These are phyloP conservation scores for Pascua sp. DNA, from an alignment of 1,284 basidiomycete species.

Conservation along the genomic window DNA sequence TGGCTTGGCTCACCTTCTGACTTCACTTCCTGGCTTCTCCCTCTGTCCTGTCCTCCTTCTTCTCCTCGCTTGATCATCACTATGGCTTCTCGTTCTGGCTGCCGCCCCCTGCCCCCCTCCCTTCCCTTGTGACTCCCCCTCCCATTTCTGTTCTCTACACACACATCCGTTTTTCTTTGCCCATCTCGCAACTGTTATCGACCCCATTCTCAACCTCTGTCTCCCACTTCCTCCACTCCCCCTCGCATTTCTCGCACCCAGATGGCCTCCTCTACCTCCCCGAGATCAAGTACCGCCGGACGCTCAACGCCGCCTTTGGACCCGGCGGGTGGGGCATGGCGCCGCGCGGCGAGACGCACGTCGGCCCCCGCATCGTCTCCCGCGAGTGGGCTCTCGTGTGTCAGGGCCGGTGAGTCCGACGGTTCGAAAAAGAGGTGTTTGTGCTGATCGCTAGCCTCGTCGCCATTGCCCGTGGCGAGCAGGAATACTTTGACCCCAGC, in stretches of 20 bases:
- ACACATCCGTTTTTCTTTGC: neutral
- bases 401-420: slow-evolving; percentile 67
- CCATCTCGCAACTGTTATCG: neutral
- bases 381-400: slow-evolving; percentile 94
- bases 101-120: too few relatives aligned
- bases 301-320: slow-evolving; percentile 90
- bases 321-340: slow-evolving; percentile 97
- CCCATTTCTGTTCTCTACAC: neutral
- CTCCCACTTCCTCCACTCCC: neutral
- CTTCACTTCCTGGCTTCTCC: too few relatives aligned
- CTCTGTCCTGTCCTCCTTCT: too few relatives aligned
- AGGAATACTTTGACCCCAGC: slow-evolving; percentile 90
- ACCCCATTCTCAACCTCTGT: too few relatives aligned
- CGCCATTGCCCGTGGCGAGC: slow-evolving; percentile 87
- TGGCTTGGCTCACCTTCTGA: too few relatives aligned
- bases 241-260: slow-evolving; percentile 36
- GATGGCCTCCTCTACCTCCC: slow-evolving; percentile 94
- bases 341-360: slow-evolving; percentile 85
- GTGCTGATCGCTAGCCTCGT: slow-evolving; percentile 62
- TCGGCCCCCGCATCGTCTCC: slow-evolving; percentile 83
- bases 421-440: neutral
- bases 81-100: too few relatives aligned
- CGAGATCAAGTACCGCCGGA: slow-evolving; percentile 96
- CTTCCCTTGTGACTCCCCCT: too few relatives aligned
- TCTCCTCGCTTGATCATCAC: too few relatives aligned